These are phyloP conservation scores for Phytophthora idaei DNA, from an alignment of 352 stramenopile genomes.

Conservation along the genomic window DNA sequence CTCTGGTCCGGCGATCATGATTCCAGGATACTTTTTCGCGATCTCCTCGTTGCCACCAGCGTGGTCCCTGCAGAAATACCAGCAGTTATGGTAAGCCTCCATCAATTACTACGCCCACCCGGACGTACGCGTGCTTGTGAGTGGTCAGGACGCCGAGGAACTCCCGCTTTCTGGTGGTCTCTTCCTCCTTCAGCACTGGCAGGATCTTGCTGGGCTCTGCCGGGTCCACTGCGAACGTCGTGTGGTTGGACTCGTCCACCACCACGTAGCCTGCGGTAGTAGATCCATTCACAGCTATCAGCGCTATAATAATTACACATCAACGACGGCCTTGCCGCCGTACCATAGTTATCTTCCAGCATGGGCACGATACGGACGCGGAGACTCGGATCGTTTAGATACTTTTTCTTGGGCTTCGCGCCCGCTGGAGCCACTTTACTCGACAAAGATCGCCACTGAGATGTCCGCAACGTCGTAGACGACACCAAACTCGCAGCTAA, in stretches of 20 bases:
- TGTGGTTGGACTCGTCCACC: conserved; percentile 82
- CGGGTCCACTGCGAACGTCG: conserved; percentile 82
- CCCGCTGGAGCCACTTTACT: neutral
- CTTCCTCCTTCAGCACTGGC: conserved; percentile 72
- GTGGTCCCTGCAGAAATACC: conserved; percentile 66
- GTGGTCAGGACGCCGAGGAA: conserved; percentile 92
- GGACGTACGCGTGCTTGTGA: conserved; percentile 90
- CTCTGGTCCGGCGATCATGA: conserved; percentile 74
- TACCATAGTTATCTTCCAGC: conserved; percentile 87
- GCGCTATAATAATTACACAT: neutral
- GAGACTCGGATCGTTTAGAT: conserved; percentile 75
- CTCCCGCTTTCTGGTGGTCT: conserved; percentile 61
- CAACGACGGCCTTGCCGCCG: neutral
- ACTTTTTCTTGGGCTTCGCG: conserved; percentile 54
- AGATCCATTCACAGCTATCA: neutral
- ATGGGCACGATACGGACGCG: conserved; percentile 85
- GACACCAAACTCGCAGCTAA: neutral
- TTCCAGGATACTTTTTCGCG: conserved; percentile 58
- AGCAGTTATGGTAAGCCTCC: conserved; percentile 2
- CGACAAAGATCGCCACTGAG: conserved; percentile 10
- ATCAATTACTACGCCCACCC: neutral
- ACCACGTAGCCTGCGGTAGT: conserved; percentile 67
- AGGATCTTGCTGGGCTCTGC: conserved; percentile 71
- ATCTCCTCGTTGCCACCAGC: conserved; percentile 79
- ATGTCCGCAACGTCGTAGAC: neutral